Conservation (phyloP, 495 filamentous ascomycete genomes). For the Neurospora sp. region DNA sequence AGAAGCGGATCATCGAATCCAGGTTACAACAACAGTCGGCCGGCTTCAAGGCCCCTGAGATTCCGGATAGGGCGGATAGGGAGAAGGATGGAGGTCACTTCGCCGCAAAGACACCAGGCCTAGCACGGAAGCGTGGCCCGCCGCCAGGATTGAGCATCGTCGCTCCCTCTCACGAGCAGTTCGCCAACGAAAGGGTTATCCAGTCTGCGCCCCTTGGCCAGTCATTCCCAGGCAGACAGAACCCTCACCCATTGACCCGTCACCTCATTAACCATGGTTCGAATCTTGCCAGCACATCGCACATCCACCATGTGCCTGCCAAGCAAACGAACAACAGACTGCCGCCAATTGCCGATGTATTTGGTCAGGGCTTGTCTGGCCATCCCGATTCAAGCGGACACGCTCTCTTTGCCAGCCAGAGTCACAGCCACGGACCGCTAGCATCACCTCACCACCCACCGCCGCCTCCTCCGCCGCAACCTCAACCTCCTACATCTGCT, state of each 20-base stretch:
- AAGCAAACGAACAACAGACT: conserved; percentile 85
- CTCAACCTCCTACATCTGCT: conserved; percentile 32
- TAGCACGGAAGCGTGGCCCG: conserved; percentile 61
- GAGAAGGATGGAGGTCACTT: conserved; percentile 44
- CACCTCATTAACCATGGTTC: conserved; percentile 80
- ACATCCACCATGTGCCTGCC: conserved; percentile 86
- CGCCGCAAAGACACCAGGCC: conserved; percentile 54
- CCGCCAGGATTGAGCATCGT: conserved; percentile 90
- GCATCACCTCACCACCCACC: conserved; percentile 62
- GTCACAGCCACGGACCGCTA: conserved; percentile 39
- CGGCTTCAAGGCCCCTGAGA: conserved; percentile 55
- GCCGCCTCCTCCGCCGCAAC: conserved; percentile 25
- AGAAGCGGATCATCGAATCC: conserved; percentile 88
- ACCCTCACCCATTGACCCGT: conserved; percentile 69
- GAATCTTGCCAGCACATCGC: conserved; percentile 74
- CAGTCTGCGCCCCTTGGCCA: conserved; percentile 95
- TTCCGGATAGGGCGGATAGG: conserved; percentile 29
- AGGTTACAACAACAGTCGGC: conserved; percentile 80
- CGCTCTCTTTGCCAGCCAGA: conserved; percentile 29
- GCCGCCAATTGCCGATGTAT: conserved; percentile 90
- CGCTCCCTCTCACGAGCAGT: conserved; percentile 91
- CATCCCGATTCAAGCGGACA: conserved; percentile 63
- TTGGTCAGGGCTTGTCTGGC: conserved; percentile 71
- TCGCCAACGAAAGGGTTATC: conserved; percentile 90
- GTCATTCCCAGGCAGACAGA: conserved; percentile 84